Conservation (phyloP, 768 basidiomycete species). For the Naganishia friedmannii region DNA sequence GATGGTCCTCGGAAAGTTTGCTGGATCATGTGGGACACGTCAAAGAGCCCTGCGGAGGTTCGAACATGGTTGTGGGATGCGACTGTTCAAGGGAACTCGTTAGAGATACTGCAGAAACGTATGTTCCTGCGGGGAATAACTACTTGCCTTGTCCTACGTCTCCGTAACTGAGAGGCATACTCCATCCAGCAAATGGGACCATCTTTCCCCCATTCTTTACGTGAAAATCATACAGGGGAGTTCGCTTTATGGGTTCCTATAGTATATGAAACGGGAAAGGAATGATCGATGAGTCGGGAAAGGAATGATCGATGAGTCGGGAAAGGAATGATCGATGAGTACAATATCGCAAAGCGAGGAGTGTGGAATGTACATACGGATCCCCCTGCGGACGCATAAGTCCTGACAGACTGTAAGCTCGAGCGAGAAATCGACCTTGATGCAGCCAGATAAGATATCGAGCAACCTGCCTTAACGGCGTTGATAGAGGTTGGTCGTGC, state of each 20-base stretch:
- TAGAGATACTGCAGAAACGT: not conserved
- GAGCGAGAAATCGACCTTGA: not conserved
- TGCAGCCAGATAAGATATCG: not conserved
- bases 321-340: not conserved
- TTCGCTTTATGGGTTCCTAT: slow-evolving; percentile 58
- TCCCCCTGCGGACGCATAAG: slow-evolving; percentile 14
- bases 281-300: not conserved
- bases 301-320: not conserved
- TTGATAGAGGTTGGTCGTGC: slow-evolving; percentile 10
- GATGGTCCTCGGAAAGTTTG: slow-evolving; percentile 75
- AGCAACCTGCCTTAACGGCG: slow-evolving; percentile 16
- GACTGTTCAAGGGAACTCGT: slow-evolving; percentile 56
- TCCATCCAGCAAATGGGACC: slow-evolving; percentile 93
- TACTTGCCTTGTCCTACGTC: slow-evolving; percentile 70
- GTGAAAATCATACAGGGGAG: slow-evolving; percentile 86
- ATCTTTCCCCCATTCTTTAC: slow-evolving; percentile 74
- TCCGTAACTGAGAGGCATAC: slow-evolving; percentile 88
- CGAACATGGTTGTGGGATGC: slow-evolving; percentile 88
- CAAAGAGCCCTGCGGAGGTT: slow-evolving; percentile 78
- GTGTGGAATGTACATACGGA: not conserved
- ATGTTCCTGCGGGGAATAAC: not conserved
- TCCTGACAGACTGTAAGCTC: not conserved
- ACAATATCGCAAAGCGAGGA: not conserved
- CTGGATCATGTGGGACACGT: slow-evolving; percentile 98
- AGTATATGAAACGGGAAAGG: not conserved